Conservation (phyloP, 2,329 filamentous ascomycete genomes). For the Huntiella omanensis region DNA sequence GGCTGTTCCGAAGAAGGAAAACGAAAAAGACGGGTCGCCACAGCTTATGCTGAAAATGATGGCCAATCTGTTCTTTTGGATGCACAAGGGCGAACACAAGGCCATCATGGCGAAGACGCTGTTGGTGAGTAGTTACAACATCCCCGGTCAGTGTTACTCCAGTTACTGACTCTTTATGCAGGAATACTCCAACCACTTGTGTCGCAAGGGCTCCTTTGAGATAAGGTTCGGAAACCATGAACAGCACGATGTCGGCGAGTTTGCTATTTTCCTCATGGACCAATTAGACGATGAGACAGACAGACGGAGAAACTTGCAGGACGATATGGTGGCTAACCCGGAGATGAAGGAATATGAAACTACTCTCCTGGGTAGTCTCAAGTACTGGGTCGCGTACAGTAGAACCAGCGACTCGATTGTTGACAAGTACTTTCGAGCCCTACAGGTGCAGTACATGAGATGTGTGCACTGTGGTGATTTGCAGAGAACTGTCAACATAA, state of each 20-base stretch:
- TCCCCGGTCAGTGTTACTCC: conserved; percentile 5
- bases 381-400: conserved; percentile 57
- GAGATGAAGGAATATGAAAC: conserved; percentile 12
- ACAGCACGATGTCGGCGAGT: conserved; percentile 87
- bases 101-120: conserved; percentile 35
- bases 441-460: conserved; percentile 49
- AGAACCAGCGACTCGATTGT: conserved; percentile 57
- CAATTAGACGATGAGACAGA: conserved; percentile 80
- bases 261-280: conserved; percentile 64
- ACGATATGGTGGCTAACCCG: not conserved
- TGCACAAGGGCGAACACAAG: conserved; percentile 30
- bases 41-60: conserved; percentile 42
- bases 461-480: conserved; percentile 31
- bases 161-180: conserved; percentile 16
- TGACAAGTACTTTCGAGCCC: conserved; percentile 60
- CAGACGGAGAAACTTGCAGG: conserved; percentile 24
- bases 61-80: conserved; percentile 38
- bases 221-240: conserved; percentile 47
- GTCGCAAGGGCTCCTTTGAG: conserved; percentile 16
- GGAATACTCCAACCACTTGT: conserved; percentile 33
- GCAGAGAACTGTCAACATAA: conserved; percentile 35
- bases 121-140: conserved; percentile 26
- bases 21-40: conserved; percentile 31
- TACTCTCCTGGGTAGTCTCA: conserved; percentile 33
- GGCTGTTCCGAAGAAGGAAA: conserved; percentile 47